Evolutionary conservation across 768 basidiomycete genomes (phyloP), one percentile per base, ranked within the genome.

Genomic region (Coprinellus micaceus): DNA sequence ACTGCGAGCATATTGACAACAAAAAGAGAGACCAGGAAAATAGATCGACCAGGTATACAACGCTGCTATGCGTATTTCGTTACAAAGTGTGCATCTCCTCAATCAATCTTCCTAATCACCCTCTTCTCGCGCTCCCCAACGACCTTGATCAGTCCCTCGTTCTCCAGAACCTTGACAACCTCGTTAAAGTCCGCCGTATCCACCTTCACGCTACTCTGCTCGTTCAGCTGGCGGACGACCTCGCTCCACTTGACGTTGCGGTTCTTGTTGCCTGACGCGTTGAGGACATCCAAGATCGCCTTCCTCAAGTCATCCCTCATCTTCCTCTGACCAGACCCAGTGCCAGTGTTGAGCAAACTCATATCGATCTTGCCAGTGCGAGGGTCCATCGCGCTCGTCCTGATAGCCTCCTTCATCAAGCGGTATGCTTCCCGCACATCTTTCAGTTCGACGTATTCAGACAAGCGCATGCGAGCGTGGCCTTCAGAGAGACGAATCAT

Each of bases 321-420:
- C 69, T 86, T 87, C 62, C 94, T 78, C 73, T 95, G 90, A 24
- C 94, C 89, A 51, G 84, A 78, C 2, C 91, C 93, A 2, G 94
- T 92, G 2, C 97, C 97, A 2, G 94, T 95, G 67, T 94, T 95
- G 63, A 99, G 80, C 66, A 99, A 70, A 53, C 94, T 91, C 84
- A 98, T 91, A 69, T 98, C 95, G 66, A 98, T 96, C 80, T 95
- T 94, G 52, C 96, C 96, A 12, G 95, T 98, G 22, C 91, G 80
- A 10, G 96, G 96, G 70, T 98, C 95, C 79, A 96, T 95, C 39
- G 94, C 94, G 59, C 86, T 87, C 59, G 95, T 94, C 64, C 92
- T 84, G 71, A 99, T 90, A 3, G 96, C 97, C 69, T 96, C 93
- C 45, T 92, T 85, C 88, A 99, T 98, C 63, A 99, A 81, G n/a